Percentiles rank a stretch among this genome's conserved stretches.
Conservation (phyloP, 2,329 filamentous ascomycete genomes). For the Scedosporium aurantiacum region DNA sequence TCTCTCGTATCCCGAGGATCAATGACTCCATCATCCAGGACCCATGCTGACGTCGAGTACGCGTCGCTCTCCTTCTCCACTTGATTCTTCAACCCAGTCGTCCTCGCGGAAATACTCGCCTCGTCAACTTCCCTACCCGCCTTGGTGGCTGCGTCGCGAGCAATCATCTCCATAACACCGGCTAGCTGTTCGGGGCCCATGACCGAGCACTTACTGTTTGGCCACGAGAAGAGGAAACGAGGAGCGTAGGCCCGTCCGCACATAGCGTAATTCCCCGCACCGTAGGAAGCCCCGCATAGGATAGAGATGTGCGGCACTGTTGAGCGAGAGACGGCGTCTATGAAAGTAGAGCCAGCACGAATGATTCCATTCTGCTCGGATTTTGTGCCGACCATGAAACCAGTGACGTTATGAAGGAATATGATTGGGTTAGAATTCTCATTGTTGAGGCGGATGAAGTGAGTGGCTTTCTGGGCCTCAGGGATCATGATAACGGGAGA, state of each 20-base stretch:
- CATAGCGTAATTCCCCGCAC: conserved; percentile 22
- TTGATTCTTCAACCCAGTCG: conserved; percentile 3
- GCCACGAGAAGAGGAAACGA: conserved; percentile 29
- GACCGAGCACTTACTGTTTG: conserved; percentile 25
- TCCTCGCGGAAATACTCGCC: neutral
- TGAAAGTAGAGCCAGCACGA: conserved; percentile 26
- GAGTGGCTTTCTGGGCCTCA: conserved; percentile 24
- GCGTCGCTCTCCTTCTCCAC: conserved; percentile 7
- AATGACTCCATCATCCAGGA: conserved; percentile 6
- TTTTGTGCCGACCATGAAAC: conserved; percentile 30
- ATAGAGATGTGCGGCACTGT: conserved; percentile 27
- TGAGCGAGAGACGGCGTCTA: conserved; percentile 26
- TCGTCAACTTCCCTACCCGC: neutral
- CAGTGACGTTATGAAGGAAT: conserved; percentile 30
- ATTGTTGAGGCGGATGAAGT: conserved; percentile 29
- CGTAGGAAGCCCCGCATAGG: conserved; percentile 28
- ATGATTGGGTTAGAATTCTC: conserved; percentile 25
- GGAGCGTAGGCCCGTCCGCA: conserved; percentile 23
- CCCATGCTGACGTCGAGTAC: conserved; percentile 6
- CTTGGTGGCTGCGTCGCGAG: conserved; percentile 4
- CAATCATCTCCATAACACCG: conserved; percentile 14
- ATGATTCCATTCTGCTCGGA: conserved; percentile 27
- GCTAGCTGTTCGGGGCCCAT: conserved; percentile 27
- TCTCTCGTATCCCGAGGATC: conserved; percentile 6
- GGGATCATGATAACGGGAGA: conserved; percentile 22